These are phyloP conservation scores for Globisporangium parvum DNA, from an alignment of 352 stramenopile species.

Conservation along the genomic window DNA sequence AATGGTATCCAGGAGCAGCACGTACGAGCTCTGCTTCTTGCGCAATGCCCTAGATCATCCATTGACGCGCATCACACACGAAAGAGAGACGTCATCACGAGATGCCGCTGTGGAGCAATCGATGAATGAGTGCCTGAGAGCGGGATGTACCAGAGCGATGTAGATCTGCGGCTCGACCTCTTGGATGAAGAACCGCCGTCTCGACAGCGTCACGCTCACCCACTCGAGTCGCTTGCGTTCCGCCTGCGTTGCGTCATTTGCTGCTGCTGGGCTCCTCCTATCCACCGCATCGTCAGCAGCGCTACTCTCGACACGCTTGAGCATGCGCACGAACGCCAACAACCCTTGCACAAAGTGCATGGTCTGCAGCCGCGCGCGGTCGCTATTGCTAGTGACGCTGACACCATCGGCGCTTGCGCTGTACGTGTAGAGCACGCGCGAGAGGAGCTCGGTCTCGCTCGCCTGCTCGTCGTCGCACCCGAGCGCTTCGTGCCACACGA, in stretches of 20 bases:
- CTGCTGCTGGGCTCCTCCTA: no score
- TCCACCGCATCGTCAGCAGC: no score
- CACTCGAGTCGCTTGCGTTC: slow-evolving; percentile 18
- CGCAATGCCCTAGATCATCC: slow-evolving; percentile 18
- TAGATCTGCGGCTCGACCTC: slow-evolving; percentile 58
- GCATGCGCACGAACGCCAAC: slow-evolving; percentile 39
- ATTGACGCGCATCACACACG: no score
- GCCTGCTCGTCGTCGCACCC: slow-evolving; percentile 66
- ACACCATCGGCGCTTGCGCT: background rate
- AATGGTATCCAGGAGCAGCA: background rate
- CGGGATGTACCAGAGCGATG: slow-evolving; percentile 38
- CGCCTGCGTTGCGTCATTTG: background rate
- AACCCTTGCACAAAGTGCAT: slow-evolving; percentile 52
- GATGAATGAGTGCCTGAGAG: background rate
- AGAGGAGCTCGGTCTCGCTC: slow-evolving; percentile 37
- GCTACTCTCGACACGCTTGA: slow-evolving; percentile 10
- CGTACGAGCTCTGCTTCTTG: slow-evolving; percentile 27
- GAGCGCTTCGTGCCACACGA: slow-evolving; percentile 58
- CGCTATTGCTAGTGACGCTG: background rate
- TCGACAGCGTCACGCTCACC: slow-evolving; percentile 39
- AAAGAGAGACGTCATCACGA: no score
- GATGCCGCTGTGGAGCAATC: no score
- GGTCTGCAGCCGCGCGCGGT: slow-evolving; percentile 18
- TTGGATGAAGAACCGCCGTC: slow-evolving; percentile 31
- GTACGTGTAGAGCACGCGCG: slow-evolving; percentile 40